These are phyloP conservation scores for Catunica adiposa DNA, from an alignment of 2,329 filamentous ascomycete genomes.

Conservation along the genomic window DNA sequence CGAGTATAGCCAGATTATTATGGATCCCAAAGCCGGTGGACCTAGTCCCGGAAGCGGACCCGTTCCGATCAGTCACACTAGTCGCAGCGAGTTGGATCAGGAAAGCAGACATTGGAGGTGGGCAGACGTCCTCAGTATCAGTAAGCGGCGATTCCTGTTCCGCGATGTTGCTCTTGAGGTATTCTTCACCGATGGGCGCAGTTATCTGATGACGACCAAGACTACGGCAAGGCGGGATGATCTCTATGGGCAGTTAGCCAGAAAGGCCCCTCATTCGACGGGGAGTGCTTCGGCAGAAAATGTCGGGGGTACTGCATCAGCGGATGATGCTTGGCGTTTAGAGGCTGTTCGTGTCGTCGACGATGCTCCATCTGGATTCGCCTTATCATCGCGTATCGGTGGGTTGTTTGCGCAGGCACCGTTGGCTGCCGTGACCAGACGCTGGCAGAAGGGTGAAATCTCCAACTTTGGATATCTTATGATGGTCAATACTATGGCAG, in stretches of 20 bases:
- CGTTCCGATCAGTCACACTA: background rate
- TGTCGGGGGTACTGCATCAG: background rate
- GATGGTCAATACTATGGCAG: slow-evolving; percentile 95
- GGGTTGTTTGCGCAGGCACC: slow-evolving; percentile 86
- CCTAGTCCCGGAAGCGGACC: background rate
- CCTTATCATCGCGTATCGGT: slow-evolving; percentile 50
- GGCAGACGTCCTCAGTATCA: slow-evolving; percentile 87
- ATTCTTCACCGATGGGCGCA: slow-evolving; percentile 92
- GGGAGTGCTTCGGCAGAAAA: slow-evolving; percentile 54
- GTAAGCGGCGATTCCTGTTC: slow-evolving; percentile 87
- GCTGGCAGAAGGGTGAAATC: slow-evolving; percentile 86
- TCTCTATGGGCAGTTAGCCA: slow-evolving; percentile 57
- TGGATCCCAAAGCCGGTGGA: slow-evolving; percentile 28
- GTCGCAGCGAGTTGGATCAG: slow-evolving; percentile 39
- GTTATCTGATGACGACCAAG: slow-evolving; percentile 78
- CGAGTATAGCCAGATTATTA: slow-evolving; percentile 86
- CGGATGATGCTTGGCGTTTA: slow-evolving; percentile 77
- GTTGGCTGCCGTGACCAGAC: slow-evolving; percentile 45
- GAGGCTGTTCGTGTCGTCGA: slow-evolving; percentile 55
- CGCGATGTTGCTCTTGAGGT: slow-evolving; percentile 92
- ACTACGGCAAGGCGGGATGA: slow-evolving; percentile 61
- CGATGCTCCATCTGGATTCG: slow-evolving; percentile 9
- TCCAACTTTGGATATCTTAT: slow-evolving; percentile 99
- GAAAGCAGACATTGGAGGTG: slow-evolving; percentile 85
- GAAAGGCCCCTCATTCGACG: slow-evolving; percentile 64